Evolutionary conservation across 208 protist genomes (phyloP).

Genomic region (Trypanosoma boissoni): DNA sequence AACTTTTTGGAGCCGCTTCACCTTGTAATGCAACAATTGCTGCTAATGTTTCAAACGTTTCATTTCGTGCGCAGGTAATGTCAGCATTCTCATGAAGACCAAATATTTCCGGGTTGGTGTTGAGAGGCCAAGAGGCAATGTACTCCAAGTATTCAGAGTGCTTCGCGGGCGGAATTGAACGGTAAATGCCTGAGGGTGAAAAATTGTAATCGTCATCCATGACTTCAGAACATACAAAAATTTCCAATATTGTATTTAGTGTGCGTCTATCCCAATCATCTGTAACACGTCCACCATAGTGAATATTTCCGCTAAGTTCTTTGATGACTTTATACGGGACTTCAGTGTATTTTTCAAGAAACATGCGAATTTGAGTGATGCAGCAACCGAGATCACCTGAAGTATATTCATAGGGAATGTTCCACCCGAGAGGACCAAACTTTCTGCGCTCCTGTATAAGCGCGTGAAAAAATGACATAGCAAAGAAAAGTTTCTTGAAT

Average conservation of each 20-base stretch:
- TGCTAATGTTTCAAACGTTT: conserved; percentile 91
- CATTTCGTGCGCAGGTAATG: conserved; percentile 93
- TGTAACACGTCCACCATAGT: conserved; percentile 98
- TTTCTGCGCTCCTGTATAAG: conserved; percentile 97
- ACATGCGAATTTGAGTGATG: conserved; percentile 91
- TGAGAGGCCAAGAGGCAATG: conserved; percentile 91
- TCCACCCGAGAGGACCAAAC: conserved; percentile 99
- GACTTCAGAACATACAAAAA: conserved; percentile 89
- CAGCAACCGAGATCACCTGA: conserved; percentile 95
- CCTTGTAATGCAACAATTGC: conserved; percentile 83
- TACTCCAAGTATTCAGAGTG: conserved; percentile 90
- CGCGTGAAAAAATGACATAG: conserved; percentile 98
- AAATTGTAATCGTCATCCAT: conserved; percentile 92
- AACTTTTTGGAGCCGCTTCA: conserved; percentile 33
- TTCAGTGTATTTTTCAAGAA: conserved; percentile 96
- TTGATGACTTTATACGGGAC: conserved; percentile 97
- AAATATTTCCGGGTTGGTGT: conserved; percentile 95
- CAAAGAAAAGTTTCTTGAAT: conserved; percentile 96
- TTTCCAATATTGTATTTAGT: conserved; percentile 93
- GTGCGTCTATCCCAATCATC: conserved; percentile 97
- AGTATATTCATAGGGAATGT: conserved; percentile 99
- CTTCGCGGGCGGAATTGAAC: conserved; percentile 69
- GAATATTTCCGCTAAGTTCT: conserved; percentile 95
- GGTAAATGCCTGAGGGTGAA: conserved; percentile 75
- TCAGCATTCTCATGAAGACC: conserved; percentile 98